These are phyloP conservation scores for Trypanosoma caninum DNA, from an alignment of 208 protist species.

Conservation along the genomic window DNA sequence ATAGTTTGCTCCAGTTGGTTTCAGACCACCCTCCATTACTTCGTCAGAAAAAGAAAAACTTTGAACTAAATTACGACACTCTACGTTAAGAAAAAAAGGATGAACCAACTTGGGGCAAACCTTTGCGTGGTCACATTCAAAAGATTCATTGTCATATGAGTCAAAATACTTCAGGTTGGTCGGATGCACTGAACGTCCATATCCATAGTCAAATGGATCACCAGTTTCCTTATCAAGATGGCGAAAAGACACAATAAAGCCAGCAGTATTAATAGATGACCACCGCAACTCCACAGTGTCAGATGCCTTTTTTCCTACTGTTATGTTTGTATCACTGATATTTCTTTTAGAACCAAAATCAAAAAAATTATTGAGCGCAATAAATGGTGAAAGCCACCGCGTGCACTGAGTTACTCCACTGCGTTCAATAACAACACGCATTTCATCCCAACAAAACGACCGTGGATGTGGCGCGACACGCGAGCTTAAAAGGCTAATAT, in stretches of 20 bases:
- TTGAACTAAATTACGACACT: constrained; percentile 45
- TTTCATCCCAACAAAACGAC: constrained; percentile 53
- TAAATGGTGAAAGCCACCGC: constrained; percentile 42
- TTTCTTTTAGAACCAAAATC: background rate
- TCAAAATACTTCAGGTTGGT: constrained; percentile 20
- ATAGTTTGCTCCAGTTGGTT: constrained; percentile 52
- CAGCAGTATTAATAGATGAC: constrained; percentile 43
- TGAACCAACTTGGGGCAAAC: constrained; percentile 42
- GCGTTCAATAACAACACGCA: constrained; percentile 30
- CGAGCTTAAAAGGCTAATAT: constrained; percentile 15
- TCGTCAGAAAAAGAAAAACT: constrained; percentile 33
- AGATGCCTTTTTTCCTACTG: background rate
- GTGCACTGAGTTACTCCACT: constrained; percentile 47
- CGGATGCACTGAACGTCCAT: constrained; percentile 8
- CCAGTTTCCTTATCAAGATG: background rate
- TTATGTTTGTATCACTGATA: background rate
- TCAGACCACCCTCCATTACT: constrained; percentile 22
- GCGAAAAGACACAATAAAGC: constrained; percentile 52
- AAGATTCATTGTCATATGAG: background rate
- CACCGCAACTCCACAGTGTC: constrained; percentile 20
- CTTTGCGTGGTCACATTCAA: background rate
- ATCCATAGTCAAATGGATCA: constrained; percentile 12
- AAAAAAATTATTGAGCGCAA: constrained; percentile 9
- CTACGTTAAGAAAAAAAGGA: constrained; percentile 39
- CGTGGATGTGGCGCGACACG: background rate